Evolutionary conservation across 805 yeast species (phyloP), one percentile per base, ranked within the genome.

Genomic region (Metschnikowia bowlesiae): DNA sequence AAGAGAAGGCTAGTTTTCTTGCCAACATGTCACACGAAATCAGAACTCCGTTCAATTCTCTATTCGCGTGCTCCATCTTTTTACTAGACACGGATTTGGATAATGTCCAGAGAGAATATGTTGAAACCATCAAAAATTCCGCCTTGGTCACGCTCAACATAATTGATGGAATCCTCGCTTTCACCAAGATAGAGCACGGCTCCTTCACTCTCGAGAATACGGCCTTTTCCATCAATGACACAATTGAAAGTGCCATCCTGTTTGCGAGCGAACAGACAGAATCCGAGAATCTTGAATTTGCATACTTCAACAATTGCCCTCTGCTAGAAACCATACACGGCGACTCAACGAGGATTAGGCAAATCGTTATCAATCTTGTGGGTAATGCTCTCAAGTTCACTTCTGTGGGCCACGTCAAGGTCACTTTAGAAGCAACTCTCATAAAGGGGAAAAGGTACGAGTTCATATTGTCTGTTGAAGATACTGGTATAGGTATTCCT

Each of bases 1-100:
- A 78, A 5, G 81, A 76, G 57, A 79, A 78, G 62, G 79, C 82
- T 4, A 76, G 79, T 47, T 79, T 79, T 58, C 59, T 79, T 50
- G 74, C 74, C 22, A 79, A 79, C 53, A 79, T 79, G 83, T 78
- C 82, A 1, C 83, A 79, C 56, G 83, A 79, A 54, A 78, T 79
- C 44, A 64, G 83, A 45, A 79, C 83, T 1, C 83, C 83, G 1
- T 79, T 79, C 62, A 79, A 80, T 56, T 76, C 80, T 2, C 65
- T 76, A 32, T 64, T 77, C 49, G 75, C 79, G 14, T 76, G 79
- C 59, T 70, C 79, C 2, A 71, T 78, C 3, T 74, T 79, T 53
- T 64, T 79, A 49, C 62, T 79, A 47, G 82, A 78, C 51, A 79
- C 83, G 0, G 69, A 67, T 3, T 62, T 79, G 50, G 68, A 62